phyloP scores from a whole-genome alignment of 805 yeast species.

The Saturnispora ahearnii region DNA sequence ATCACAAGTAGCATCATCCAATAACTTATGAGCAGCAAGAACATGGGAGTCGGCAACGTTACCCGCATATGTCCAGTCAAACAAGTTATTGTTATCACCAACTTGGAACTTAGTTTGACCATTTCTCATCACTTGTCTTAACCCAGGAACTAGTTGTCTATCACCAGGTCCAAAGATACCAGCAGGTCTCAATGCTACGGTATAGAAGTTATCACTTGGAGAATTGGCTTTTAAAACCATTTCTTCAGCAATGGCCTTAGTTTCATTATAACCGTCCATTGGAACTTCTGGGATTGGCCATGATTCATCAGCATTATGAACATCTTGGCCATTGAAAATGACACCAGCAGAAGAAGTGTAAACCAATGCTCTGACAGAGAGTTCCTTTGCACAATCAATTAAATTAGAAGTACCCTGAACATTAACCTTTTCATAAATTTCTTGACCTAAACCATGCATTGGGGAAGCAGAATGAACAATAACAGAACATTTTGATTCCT shows the following conservation, averaged over 20 bases:
- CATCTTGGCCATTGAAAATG: slow-evolving; percentile 88
- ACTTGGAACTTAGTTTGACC: slow-evolving; percentile 91
- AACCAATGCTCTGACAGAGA: slow-evolving; percentile 56
- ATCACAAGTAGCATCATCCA: slow-evolving; percentile 35
- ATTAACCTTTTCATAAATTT: slow-evolving; percentile 80
- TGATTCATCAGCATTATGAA: slow-evolving; percentile 84
- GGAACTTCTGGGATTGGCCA: slow-evolving; percentile 89
- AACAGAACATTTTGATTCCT: slow-evolving; percentile 51
- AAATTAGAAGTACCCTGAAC: slow-evolving; percentile 81
- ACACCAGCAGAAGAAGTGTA: slow-evolving; percentile 98
- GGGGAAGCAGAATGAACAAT: slow-evolving; percentile 97
- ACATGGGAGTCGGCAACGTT: slow-evolving; percentile 97
- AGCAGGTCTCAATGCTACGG: slow-evolving; percentile 90
- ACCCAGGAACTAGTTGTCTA: slow-evolving; percentile 89
- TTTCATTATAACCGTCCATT: slow-evolving; percentile 95
- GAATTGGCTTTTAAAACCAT: slow-evolving; percentile 70
- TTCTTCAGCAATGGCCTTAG: slow-evolving; percentile 86
- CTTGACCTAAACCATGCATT: slow-evolving; percentile 77
- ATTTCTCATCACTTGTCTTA: slow-evolving; percentile 67
- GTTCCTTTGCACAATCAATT: slow-evolving; percentile 49
- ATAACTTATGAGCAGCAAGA: slow-evolving; percentile 72
- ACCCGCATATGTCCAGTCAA: slow-evolving; percentile 98
- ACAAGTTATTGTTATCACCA: slow-evolving; percentile 88
- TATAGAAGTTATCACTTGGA: slow-evolving; percentile 44
- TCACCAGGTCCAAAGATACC: slow-evolving; percentile 99